Percentiles rank a stretch among this genome's conserved stretches.
phyloP scores from a whole-genome alignment of 441 rosid genomes.

The Populus hybrid region DNA sequence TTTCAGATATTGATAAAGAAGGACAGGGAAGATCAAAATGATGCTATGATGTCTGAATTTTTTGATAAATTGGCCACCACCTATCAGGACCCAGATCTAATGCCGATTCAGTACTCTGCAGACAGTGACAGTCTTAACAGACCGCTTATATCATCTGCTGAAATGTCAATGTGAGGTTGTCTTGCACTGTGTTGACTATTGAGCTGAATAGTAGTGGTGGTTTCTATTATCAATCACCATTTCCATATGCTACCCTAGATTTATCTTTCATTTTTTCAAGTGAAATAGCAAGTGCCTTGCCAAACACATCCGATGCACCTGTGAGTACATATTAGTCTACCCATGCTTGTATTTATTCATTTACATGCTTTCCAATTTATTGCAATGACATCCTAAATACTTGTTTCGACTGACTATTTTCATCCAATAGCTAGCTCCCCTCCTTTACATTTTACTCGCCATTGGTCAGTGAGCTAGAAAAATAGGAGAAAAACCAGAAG shows the following conservation, averaged over 20 bases:
- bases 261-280: background rate
- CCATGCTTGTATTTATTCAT: background rate
- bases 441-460: background rate
- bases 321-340: background rate
- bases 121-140: constrained; percentile 49
- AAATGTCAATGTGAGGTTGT: constrained; percentile 29
- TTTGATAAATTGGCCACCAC: constrained; percentile 52
- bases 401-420: background rate
- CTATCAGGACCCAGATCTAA: constrained; percentile 76
- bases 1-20: constrained; percentile 70
- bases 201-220: background rate
- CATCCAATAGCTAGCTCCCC: background rate
- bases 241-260: background rate
- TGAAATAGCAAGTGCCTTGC: background rate
- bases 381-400: background rate
- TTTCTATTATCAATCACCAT: constrained; percentile 7
- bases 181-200: background rate
- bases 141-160: constrained; percentile 62
- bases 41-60: constrained; percentile 58
- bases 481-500: background rate
- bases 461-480: background rate
- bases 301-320: background rate
- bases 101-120: constrained; percentile 53
- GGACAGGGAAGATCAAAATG: constrained; percentile 60
- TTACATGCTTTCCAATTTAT: background rate